These are phyloP conservation scores for Capsicum rhomboideum DNA, from an alignment of 257 asterid genomes.

Conservation along the genomic window DNA sequence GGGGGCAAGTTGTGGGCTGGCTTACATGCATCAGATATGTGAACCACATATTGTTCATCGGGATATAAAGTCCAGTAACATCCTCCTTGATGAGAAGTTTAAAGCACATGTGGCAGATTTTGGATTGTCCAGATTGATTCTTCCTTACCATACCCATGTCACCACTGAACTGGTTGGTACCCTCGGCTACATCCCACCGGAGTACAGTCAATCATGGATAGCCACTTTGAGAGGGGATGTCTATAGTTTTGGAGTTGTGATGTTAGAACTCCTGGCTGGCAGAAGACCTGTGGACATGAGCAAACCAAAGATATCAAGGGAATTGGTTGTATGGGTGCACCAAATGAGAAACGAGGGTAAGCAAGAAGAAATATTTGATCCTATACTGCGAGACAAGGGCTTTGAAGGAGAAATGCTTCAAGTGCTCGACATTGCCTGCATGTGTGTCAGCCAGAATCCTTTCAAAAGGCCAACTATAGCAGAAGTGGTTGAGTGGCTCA, in stretches of 20 bases:
- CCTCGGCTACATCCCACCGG: conserved; percentile 95
- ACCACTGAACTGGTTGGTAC: conserved; percentile 96
- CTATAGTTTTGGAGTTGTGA: conserved; percentile 87
- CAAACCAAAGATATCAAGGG: conserved; percentile 71
- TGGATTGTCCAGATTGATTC: conserved; percentile 79
- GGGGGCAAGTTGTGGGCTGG: conserved; percentile 79
- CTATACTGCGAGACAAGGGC: conserved; percentile 58
- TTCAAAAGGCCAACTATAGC: conserved; percentile 74
- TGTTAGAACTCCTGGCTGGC: conserved; percentile 83
- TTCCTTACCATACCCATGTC: conserved; percentile 85
- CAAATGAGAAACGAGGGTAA: conserved; percentile 69
- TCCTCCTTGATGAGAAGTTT: conserved; percentile 74
- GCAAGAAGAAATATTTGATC: conserved; percentile 67
- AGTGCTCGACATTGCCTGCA: conserved; percentile 79
- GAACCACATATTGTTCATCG: conserved; percentile 97
- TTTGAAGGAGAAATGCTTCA: conserved; percentile 70
- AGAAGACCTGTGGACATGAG: conserved; percentile 81
- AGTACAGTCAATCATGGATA: conserved; percentile 92
- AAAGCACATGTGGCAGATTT: conserved; percentile 95
- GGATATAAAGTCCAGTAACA: conserved; percentile 89
- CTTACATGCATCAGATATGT: conserved; percentile 87
- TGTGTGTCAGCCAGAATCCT: conserved; percentile 78
- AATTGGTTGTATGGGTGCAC: conserved; percentile 71
- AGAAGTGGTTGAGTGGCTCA: conserved; percentile 78
- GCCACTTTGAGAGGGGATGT: conserved; percentile 94